Percentiles rank a stretch among this genome's conserved stretches.
phyloP scores from a whole-genome alignment of 2,329 filamentous ascomycete genomes.

The Aspergillus japonicus region DNA sequence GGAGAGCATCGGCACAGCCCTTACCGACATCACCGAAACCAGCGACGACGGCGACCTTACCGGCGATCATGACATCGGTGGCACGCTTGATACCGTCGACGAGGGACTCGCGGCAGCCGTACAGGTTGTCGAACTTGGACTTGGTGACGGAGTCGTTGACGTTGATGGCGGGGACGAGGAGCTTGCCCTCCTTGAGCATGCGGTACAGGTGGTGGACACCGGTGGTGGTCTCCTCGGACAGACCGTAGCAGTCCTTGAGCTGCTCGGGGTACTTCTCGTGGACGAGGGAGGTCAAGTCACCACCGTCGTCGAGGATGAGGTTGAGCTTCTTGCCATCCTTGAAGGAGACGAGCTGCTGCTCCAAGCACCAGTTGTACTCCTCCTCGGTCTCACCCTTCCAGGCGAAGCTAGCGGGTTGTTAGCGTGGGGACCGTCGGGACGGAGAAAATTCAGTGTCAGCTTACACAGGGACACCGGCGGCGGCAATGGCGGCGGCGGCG shows the following conservation, averaged over 20 bases:
- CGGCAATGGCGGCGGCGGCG: constrained; percentile 95
- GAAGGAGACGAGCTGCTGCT: constrained; percentile 97
- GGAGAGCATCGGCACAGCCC: constrained; percentile 93
- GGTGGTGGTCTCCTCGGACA: constrained; percentile 99
- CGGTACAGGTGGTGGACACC: constrained; percentile 99
- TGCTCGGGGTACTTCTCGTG: constrained; percentile 98
- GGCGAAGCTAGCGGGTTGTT: constrained; percentile 52
- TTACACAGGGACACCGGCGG: constrained; percentile 81
- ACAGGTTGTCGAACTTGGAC: constrained; percentile 99
- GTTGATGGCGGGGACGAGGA: constrained; percentile 95
- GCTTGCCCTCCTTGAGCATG: constrained; percentile 88
- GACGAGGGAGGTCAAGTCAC: constrained; percentile 92
- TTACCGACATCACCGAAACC: constrained; percentile 99
- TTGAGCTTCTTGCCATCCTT: constrained; percentile 96
- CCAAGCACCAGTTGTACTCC: constrained; percentile 99
- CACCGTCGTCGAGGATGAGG: constrained; percentile 98
- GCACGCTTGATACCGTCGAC: constrained; percentile 99
- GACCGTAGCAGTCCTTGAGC: constrained; percentile 97
- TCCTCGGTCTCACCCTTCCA: constrained; percentile 96
- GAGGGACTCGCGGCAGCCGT: constrained; percentile 98
- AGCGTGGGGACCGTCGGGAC: background rate
- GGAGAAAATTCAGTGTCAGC: constrained; percentile 32
- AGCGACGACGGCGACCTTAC: constrained; percentile 96
- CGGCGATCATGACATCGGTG: constrained; percentile 99
- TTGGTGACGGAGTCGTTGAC: constrained; percentile 99